Conservation (phyloP, 495 filamentous ascomycete species). For the Aspergillus campestris region DNA sequence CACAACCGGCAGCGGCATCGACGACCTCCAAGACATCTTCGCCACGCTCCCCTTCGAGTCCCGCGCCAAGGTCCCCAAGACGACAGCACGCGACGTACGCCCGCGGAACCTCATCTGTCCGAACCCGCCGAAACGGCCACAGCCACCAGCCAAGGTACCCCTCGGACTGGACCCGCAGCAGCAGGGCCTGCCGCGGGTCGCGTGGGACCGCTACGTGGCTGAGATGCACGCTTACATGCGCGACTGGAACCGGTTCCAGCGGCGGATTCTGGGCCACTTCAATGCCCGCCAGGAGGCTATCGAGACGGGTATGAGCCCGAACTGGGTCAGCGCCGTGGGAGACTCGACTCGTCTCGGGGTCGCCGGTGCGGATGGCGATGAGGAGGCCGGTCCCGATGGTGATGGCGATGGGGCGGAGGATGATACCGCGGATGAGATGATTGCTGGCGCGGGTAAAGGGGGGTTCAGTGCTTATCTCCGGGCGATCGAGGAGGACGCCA, state of each 20-base stretch:
- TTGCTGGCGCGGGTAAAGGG: slow-evolving; percentile 23
- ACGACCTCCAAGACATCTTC: slow-evolving; percentile 57
- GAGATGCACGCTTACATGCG: slow-evolving; percentile 59
- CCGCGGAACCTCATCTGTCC: slow-evolving; percentile 48
- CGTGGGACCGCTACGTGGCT: slow-evolving; percentile 52
- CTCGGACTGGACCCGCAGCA: slow-evolving; percentile 15
- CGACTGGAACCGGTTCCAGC: slow-evolving; percentile 60
- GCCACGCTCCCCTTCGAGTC: slow-evolving; percentile 68
- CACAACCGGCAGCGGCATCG: slow-evolving; percentile 46
- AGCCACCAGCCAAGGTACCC: slow-evolving; percentile 20
- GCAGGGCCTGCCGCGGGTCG: slow-evolving; percentile 26
- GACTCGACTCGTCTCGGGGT: slow-evolving; percentile 33
- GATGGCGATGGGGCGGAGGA: slow-evolving; percentile 6
- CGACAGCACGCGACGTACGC: slow-evolving; percentile 19
- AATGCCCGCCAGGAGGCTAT: slow-evolving; percentile 48
- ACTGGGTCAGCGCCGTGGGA: slow-evolving; percentile 51
- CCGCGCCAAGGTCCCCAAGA: slow-evolving; percentile 31
- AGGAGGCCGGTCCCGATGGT: slow-evolving; percentile 11
- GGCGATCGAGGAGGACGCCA: slow-evolving; percentile 55
- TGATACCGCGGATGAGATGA: slow-evolving; percentile 19
- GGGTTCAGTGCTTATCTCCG: slow-evolving; percentile 52
- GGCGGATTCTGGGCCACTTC: slow-evolving; percentile 60
- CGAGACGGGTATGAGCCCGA: slow-evolving; percentile 37
- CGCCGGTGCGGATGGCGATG: slow-evolving; percentile 10
- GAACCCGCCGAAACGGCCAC: slow-evolving; percentile 49